phyloP scores from a whole-genome alignment of 2,329 filamentous ascomycete species.

The Exutisphaerella laricina region DNA sequence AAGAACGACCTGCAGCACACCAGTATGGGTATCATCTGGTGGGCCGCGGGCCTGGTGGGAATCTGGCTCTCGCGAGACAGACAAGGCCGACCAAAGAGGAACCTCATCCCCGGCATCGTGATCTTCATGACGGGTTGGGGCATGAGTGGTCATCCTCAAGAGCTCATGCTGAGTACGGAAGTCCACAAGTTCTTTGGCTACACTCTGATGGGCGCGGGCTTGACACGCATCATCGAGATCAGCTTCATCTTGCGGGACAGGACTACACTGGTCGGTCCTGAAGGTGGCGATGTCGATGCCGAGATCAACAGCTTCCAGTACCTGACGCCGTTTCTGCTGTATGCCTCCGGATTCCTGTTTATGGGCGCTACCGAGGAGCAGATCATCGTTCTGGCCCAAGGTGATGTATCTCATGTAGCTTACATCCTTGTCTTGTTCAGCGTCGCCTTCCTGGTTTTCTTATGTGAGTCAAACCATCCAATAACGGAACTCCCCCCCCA shows the following conservation, averaged over 20 bases:
- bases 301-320: slow-evolving; percentile 48
- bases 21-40: slow-evolving; percentile 99
- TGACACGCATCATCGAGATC: slow-evolving; percentile 83
- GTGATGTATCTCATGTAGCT: slow-evolving; percentile 78
- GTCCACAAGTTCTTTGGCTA: slow-evolving; percentile 89
- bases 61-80: slow-evolving; percentile 85
- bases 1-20: slow-evolving; percentile 96
- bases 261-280: slow-evolving; percentile 34
- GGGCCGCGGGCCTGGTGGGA: slow-evolving; percentile 84
- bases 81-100: slow-evolving; percentile 80
- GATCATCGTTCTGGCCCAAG: slow-evolving; percentile 69
- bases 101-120: slow-evolving; percentile 87
- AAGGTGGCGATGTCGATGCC: slow-evolving; percentile 29
- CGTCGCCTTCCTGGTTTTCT: slow-evolving; percentile 81
- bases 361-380: slow-evolving; percentile 98
- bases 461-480: slow-evolving; percentile 68
- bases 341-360: slow-evolving; percentile 89
- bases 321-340: slow-evolving; percentile 56
- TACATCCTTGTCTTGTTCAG: slow-evolving; percentile 92
- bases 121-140: slow-evolving; percentile 90
- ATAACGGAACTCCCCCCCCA: too few species aligned
- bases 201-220: slow-evolving; percentile 83
- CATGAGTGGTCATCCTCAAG: slow-evolving; percentile 88
- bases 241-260: slow-evolving; percentile 77
- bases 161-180: slow-evolving; percentile 75